Evolutionary conservation across 179 eudicot genomes (phyloP), one percentile per base, ranked within the genome.

Genomic region (Vitellaria paradoxa): DNA sequence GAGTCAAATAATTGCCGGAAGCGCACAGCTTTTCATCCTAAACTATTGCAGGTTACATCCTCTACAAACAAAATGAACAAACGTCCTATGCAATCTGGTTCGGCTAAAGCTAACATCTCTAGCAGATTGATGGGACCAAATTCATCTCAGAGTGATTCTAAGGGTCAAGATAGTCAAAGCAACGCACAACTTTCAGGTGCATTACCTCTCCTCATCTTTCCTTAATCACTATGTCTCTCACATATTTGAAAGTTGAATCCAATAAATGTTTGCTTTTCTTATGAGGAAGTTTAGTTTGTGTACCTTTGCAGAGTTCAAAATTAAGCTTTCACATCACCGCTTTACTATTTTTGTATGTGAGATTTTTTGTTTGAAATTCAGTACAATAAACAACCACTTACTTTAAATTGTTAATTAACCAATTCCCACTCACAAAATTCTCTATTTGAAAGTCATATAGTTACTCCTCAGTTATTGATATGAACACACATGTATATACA

Each of bases 81-180:
- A 11, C 21, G 9, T 79, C 49, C 72, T 65, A 72, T 71, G 76
- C 84, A 81, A 68, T 85, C 57, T 46, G 81, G 73, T 60, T 47
- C 81, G 61, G 72, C 76, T 73, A 82, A 84, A 73, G 81, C 57
- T 47, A 53, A 81, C 53, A 53, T 60, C 73, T 86, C 88, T 76
- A 86, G 87, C 18, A 88, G 78, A 77, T 82, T 83, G 81, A 86
- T 84, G 69, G 84, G 83, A 77, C 83, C 85, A 64, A 88, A 81
- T 72, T 83, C 87, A 46, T 87, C 90, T 11, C 87, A 77, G 26
- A 84, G 80, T 45, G 85, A 87, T 76, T 84, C 83, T 69, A 47
- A 78, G 37, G 86, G 79, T 65, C 79, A 82, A 52, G 82, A 73
- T 47, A 71, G 78, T 56, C 76, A 84, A 55, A 86, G 78, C 73